These are phyloP conservation scores for Ustilago lituana DNA, from an alignment of 1,284 basidiomycete genomes.

Conservation along the genomic window DNA sequence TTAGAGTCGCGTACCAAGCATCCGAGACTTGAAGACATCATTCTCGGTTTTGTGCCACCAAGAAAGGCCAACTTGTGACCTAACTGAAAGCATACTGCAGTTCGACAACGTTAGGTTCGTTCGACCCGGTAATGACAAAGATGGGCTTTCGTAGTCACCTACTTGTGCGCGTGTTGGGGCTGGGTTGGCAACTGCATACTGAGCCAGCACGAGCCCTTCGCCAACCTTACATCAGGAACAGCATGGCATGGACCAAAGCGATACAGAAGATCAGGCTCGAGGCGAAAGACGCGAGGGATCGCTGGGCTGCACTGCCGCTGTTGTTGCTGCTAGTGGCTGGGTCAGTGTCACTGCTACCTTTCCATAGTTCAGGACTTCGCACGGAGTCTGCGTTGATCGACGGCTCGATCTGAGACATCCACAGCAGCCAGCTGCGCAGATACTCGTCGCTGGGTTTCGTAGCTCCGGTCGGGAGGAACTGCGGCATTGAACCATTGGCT, in stretches of 20 bases:
- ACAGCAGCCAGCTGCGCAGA: slow-evolving; percentile 36
- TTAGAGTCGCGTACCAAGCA: slow-evolving; percentile 11
- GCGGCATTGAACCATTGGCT: slow-evolving; percentile 6
- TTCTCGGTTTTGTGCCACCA: slow-evolving; percentile 26
- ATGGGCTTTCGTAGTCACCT: too few relatives aligned
- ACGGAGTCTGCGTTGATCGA: slow-evolving; percentile 17
- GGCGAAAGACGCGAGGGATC: neutral
- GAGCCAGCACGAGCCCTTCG: too few relatives aligned
- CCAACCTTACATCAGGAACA: slow-evolving; percentile 3
- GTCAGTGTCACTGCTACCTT: slow-evolving; percentile 4
- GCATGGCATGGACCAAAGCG: neutral
- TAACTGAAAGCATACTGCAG: neutral
- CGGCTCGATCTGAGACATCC: slow-evolving; percentile 38
- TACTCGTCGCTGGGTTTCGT: slow-evolving; percentile 26
- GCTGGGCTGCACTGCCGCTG: neutral
- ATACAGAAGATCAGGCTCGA: neutral
- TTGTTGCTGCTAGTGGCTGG: neutral
- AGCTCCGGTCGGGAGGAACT: slow-evolving; percentile 20
- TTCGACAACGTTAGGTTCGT: too few relatives aligned
- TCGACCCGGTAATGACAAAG: too few relatives aligned
- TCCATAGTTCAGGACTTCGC: slow-evolving; percentile 38
- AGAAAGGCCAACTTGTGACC: slow-evolving; percentile 22
- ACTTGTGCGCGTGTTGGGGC: too few relatives aligned
- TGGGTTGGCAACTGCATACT: too few relatives aligned
- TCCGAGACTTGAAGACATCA: slow-evolving; percentile 26